Base-by-base conservation (phyloP, 345 rosid genomes). In the Euphorbia pulcherrima region DNA sequence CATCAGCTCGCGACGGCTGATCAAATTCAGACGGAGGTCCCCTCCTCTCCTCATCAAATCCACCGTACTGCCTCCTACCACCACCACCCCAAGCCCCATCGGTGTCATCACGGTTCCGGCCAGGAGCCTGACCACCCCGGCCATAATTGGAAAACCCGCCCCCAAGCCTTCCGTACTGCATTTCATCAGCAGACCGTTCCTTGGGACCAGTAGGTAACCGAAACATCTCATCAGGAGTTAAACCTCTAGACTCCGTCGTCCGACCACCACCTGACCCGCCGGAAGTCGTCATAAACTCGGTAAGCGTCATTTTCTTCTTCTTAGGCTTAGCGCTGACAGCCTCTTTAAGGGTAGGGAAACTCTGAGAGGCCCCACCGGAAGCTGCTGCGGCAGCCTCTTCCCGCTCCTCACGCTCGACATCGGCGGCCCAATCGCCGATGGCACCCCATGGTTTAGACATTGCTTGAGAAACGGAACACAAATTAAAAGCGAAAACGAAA, bases 341-440 rank as follows among this genome's bases (percentile, higher is more conserved):
- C 23, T 94, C 99, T 70, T 61, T 83, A 57, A 92, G 76, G 69
- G 87, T 94, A n/a, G 99, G 99, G 72, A 83, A 94, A 74, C 85
- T 84, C 77, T 80, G 84, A 0, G 87, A 62, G 79, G 76, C 55
- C 4, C 77, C 83, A 11, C 79, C 78, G 0, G 78, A 77, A 0
- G 82, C 78, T 0, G 77, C 77, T 0, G 74, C 83, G 14, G 74
- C 83, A 35, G 83, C 96, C 30, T 78, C 47, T 37, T 64, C 67
- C 26, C 13, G 67, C 20, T 64, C 67, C 40, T 64, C 67, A 9
- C 75, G 84, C 82, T 94, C 99, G 23, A 91, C 87, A 72, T 94
- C 99, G 70, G 87, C 96, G 67, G 99, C 99, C 99, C 99, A 92
- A 23, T 86, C 81, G 77, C 97, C 96, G 84, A 88, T 81, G 68